Evolutionary conservation across 208 protist species (phyloP), one percentile per base, ranked within the genome.

Genomic region (Herpetomonas tarakana): DNA sequence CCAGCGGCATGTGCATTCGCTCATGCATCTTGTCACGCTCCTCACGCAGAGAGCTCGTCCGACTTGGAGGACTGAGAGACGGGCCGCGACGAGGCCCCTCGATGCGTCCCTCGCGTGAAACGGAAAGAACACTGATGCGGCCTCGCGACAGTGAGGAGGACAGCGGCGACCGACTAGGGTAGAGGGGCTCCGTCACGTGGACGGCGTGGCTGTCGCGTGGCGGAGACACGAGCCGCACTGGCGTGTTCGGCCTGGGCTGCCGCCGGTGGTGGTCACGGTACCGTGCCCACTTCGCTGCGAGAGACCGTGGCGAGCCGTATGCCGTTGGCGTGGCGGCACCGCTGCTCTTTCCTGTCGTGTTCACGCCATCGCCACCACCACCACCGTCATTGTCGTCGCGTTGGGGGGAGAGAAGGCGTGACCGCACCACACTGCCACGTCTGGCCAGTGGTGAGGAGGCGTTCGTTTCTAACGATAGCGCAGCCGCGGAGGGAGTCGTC

Each of bases 1-100:
- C 79, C 29, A 90, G 41, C 2, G 72, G 64, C 58, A 90, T 67
- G 1, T 66, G 45, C 58, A 70, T 75, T 11, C 73, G 74, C 14
- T 60, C 41, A 46, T 82, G 75, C 31, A 90, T 63, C n/a, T 75
- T 78, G 2, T 78, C 75, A 2, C 78, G 73, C 65, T 89, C 86
- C 21, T 88, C 78, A 0, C 67, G 79, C 19, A 93, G 50, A 41
- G 88, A 85, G 58, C 79, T 89, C 41, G 38, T 45, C 1, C 59
- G 59, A n/a, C 64, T n/a, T n/a, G n/a, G n/a, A n/a, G 28, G 45
- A 63, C 1, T 4, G 16, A 18, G 19, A 3, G 38, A 30, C 45
- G 22, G 56, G 25, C n/a, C 25, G 27, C n/a, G 29, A n/a, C 24
- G 50, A 51, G 9, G 46, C 46, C 4, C 6, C 4, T 31, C 14